Conservation (phyloP, 495 filamentous ascomycete species). For the Daldinia decipiens region DNA sequence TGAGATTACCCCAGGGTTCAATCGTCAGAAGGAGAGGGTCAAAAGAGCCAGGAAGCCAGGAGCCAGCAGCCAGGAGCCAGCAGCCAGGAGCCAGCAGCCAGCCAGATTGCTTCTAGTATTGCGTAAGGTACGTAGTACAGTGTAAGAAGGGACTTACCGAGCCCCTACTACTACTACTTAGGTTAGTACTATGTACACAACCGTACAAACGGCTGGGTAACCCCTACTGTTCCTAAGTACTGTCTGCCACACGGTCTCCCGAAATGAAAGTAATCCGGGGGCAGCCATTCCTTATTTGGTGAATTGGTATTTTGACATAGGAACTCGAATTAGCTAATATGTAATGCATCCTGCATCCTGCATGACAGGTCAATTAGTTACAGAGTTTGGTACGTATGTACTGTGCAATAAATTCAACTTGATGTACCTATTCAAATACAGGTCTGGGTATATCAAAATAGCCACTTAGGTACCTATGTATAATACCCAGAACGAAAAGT, state of each 20-base stretch:
- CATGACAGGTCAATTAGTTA: not conserved
- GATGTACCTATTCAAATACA: not conserved
- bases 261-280: conserved; percentile 31
- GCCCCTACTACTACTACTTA: conserved; percentile 20
- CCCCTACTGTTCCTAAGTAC: conserved; percentile 18
- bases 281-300: conserved; percentile 25
- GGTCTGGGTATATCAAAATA: too few relatives aligned
- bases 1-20: conserved; percentile 18
- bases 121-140: conserved; percentile 7
- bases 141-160: conserved; percentile 21
- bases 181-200: conserved; percentile 22
- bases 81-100: conserved; percentile 28
- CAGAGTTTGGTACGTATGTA: not conserved
- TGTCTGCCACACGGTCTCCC: conserved; percentile 26
- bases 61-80: conserved; percentile 36
- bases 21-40: conserved; percentile 33
- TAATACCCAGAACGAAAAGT: not conserved
- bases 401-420: not conserved
- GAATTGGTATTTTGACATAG: conserved; percentile 8
- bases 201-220: not conserved
- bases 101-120: conserved; percentile 28
- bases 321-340: conserved; percentile 21
- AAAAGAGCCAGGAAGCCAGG: conserved; percentile 23
- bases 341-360: not conserved
- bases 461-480: not conserved